A percentile compares a stretch with the other conserved stretches of the same genome.
These are phyloP conservation scores for Termitomyces sp. DNA, from an alignment of 768 basidiomycete species.

Conservation along the genomic window DNA sequence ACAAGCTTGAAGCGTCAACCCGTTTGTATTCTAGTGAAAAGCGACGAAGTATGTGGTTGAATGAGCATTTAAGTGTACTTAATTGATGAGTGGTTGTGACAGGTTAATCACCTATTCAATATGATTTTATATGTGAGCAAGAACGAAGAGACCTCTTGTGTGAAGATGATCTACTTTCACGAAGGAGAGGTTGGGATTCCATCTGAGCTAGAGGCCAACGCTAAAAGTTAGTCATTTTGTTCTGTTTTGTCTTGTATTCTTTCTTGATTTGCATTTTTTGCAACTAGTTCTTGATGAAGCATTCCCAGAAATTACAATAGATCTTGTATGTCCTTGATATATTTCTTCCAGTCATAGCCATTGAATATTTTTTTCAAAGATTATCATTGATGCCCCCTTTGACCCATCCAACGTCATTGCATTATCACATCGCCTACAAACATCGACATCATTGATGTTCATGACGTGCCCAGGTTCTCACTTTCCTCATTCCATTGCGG, in stretches of 20 bases:
- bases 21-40: constrained; percentile 58
- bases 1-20: constrained; percentile 45
- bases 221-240: constrained; percentile 39
- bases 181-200: constrained; percentile 51
- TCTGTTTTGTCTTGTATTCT: background rate
- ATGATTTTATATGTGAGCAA: constrained; percentile 62
- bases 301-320: constrained; percentile 63
- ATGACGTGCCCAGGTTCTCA: constrained; percentile 54
- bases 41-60: constrained; percentile 53
- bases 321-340: constrained; percentile 41
- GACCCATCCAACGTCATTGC: constrained; percentile 44
- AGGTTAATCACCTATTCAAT: constrained; percentile 67
- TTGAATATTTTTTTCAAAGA: constrained; percentile 23
- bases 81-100: background rate
- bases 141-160: constrained; percentile 67
- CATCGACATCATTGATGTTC: constrained; percentile 58
- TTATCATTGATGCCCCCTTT: constrained; percentile 42
- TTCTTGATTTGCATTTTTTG: background rate
- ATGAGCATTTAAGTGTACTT: background rate
- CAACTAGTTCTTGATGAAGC: constrained; percentile 52
- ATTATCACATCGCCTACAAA: constrained; percentile 43
- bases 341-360: background rate
- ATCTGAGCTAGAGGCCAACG: constrained; percentile 71
- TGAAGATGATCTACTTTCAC: constrained; percentile 69
- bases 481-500: constrained; percentile 40